Conservation (phyloP, 176 grass and related monocot species). For the Oryza punctata region DNA sequence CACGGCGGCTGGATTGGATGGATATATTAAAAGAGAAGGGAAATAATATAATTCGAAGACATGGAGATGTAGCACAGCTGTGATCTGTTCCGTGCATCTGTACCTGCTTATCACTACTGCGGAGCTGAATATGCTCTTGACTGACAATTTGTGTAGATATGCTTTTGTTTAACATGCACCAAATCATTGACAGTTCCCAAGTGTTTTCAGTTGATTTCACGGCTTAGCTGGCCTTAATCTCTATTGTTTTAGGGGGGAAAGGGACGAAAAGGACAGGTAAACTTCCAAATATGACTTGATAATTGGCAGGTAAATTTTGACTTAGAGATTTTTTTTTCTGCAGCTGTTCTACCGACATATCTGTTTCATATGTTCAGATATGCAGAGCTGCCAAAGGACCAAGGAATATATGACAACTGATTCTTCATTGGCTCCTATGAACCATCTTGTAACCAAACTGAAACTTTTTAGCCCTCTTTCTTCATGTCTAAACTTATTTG, state of each 20-base stretch:
- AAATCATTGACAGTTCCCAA: slow-evolving; percentile 2
- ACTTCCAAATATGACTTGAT: not conserved
- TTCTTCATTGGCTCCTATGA: not conserved
- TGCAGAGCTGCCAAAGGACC: not conserved
- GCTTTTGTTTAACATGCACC: not conserved
- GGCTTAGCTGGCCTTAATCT: not conserved
- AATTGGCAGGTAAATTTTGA: not conserved
- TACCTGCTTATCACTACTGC: slow-evolving; percentile 19
- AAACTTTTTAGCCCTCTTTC: not conserved
- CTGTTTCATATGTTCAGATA: slow-evolving; percentile 10
- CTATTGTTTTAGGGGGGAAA: not conserved
- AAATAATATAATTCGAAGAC: not conserved
- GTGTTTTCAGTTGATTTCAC: not conserved
- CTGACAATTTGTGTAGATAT: not conserved
- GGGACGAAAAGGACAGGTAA: not conserved
- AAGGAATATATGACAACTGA: not conserved
- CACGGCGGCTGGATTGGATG: not conserved
- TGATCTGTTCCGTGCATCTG: slow-evolving; percentile 27
- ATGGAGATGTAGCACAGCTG: not conserved
- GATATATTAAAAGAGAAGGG: not conserved
- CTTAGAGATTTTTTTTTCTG: not conserved
- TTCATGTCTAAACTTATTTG: not conserved
- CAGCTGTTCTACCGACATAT: not conserved
- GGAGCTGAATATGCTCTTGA: not conserved
- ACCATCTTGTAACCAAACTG: not conserved